Percentiles rank a stretch among this genome's conserved stretches.
These are phyloP conservation scores for Combretum micranthum DNA, from an alignment of 345 rosid species.

Conservation along the genomic window DNA sequence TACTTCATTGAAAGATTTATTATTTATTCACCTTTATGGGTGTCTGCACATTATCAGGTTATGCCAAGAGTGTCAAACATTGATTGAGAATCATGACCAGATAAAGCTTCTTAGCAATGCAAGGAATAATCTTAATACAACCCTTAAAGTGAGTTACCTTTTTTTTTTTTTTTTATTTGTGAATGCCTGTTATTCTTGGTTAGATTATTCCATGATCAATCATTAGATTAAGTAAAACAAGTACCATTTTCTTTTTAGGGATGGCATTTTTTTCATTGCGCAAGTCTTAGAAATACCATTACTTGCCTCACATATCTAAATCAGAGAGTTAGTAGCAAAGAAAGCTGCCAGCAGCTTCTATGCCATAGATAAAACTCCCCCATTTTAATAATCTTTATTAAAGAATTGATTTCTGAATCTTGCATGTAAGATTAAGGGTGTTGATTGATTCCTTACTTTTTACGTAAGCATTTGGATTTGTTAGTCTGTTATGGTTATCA, in stretches of 20 bases:
- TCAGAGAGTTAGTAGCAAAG: too few species aligned
- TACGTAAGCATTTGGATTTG: constrained; percentile 5
- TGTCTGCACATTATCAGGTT: constrained; percentile 41
- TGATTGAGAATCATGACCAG: constrained; percentile 97
- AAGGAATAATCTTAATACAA: constrained; percentile 83
- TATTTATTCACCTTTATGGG: background rate
- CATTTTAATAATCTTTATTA: too few species aligned
- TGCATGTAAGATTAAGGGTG: too few species aligned
- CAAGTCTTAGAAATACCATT: too few species aligned
- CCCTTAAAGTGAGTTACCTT: constrained; percentile 58
- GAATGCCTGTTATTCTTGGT: background rate
- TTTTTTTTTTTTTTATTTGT: constrained; percentile 5
- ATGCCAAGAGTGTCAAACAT: constrained; percentile 92
- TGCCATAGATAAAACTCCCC: too few species aligned
- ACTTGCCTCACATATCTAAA: too few species aligned
- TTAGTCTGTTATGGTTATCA: constrained; percentile 3
- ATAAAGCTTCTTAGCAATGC: constrained; percentile 96
- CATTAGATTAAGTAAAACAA: too few species aligned
- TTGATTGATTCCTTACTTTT: too few species aligned
- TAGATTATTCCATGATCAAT: background rate
- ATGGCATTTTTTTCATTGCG: too few species aligned
- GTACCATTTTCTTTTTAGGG: too few species aligned
- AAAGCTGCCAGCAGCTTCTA: too few species aligned
- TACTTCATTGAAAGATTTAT: background rate
- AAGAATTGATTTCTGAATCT: too few species aligned